Base-by-base conservation (phyloP, 768 basidiomycete species). In the Leccinum imitatum region DNA sequence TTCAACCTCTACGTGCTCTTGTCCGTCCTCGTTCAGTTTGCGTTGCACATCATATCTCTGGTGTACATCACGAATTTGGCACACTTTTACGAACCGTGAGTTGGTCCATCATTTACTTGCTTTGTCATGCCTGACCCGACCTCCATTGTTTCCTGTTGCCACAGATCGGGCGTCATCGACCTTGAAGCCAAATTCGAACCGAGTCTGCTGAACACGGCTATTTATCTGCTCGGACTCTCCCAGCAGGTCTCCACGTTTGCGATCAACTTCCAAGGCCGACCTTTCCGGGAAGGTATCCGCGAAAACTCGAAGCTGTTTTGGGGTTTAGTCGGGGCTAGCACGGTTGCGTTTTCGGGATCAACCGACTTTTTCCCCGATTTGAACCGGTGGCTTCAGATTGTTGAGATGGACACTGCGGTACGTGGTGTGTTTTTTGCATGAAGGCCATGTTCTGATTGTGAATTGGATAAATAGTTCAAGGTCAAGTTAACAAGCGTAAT, bases 161-260 rank as follows among this genome's bases (percentile, higher is more conserved):
- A 33, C 23, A 94, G 84, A 58, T 80, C 82, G 17, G 93, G 91
- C 2, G 78, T 80, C 2, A 91, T 98, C 61, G 95, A 98, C 71
- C 79, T 99, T 39, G 96, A 98, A 56, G 96, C 95, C 56, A 95
- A 97, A 72, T 99, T 97, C 67, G 93, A 94, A 71, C 96, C 97
- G 0, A 92, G 87, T 64, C 77, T 99, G 52, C 80, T 99, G 59
- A 99, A 98, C 79, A 96, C 95, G 3, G 93, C 95, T 46, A 96
- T 99, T 68, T 99, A 95, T 77, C 85, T 98, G 30, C 82, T 99
- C 54, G 90, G 95, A 56, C 82, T 98, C 39, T 95, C 93, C 2
- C 96, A 99, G 72, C 97, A 99, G 74, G 96, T 99, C 2, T 98
- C 96, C 7, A 98, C 97, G 0, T 98, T 99, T 69, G 89, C 95